Evolutionary conservation across 768 basidiomycete genomes (phyloP), one percentile per base, ranked within the genome.

Genomic region (Auriscalpium orientale): DNA sequence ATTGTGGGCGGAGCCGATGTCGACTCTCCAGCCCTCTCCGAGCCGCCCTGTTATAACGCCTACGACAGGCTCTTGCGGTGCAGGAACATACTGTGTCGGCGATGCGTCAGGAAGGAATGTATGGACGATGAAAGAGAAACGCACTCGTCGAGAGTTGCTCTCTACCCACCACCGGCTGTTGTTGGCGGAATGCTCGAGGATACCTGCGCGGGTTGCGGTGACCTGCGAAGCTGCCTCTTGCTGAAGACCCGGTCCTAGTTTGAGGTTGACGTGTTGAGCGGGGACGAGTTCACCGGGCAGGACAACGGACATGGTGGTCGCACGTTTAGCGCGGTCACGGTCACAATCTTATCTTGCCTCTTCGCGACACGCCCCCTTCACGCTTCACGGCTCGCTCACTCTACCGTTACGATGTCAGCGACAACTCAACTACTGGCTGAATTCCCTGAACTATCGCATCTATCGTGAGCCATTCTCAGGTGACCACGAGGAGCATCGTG

Each of bases 21-120:
- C 95, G 21, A 98, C 92, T 46, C 94, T 82, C 76, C 84, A 99
- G 7, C 86, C 88, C 65, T 98, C 95, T 38, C 91, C 93, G 54
- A 85, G 77, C 63, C 87, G 84, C 57, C 85, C 89, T 7, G 79
- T 76, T 51, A 99, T 76, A 38, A 87, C 78, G 3, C 95, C 95
- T 21, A 98, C 77, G 1, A 98, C 92, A 10, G 87, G 83, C 67
- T 98, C 95, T 61, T 92, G 89, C 7, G 87, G 70, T 33, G 92
- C 91, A 48, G 95, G 92, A 36, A 92, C 80, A 72, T 98, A 98
- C 95, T 98, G 63, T 20, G 43, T 38, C 47, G 2, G 59, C 52
- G 56, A 53, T 38, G 16, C 15, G 54, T 43, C 22, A 13, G 33
- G 35, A 46, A 21, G 18, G 20, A 22, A 33, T 21, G 46, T 34